phyloP scores from a whole-genome alignment of 2,329 filamentous ascomycete species.

The Biscogniauxia sp. region DNA sequence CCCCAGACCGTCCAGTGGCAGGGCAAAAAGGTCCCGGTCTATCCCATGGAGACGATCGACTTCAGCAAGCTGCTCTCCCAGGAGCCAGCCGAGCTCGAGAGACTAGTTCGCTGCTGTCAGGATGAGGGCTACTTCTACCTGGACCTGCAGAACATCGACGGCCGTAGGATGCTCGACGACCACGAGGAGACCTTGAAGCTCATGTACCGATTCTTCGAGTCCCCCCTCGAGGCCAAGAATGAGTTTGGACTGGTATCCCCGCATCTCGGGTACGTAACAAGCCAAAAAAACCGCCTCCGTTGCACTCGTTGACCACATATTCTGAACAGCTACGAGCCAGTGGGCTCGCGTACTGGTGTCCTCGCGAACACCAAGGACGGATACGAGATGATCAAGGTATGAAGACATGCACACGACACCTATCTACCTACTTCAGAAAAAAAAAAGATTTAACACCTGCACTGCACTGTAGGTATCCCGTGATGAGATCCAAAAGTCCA shows the following conservation, averaged over 20 bases:
- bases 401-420: background rate
- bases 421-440: background rate
- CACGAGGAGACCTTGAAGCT: conserved; percentile 50
- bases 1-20: conserved; percentile 48
- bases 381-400: conserved; percentile 52
- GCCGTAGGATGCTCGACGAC: conserved; percentile 51
- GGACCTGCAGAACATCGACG: conserved; percentile 51
- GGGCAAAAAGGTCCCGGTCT: conserved; percentile 49
- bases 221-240: conserved; percentile 54
- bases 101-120: conserved; percentile 47
- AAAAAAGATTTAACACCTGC: background rate
- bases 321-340: conserved; percentile 44
- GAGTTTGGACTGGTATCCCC: conserved; percentile 53
- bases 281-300: background rate
- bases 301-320: background rate
- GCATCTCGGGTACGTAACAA: conserved; percentile 46
- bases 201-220: conserved; percentile 55
- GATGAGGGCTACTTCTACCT: conserved; percentile 56
- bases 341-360: conserved; percentile 48
- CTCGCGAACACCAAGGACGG: conserved; percentile 48
- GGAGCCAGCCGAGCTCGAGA: conserved; percentile 52
- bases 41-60: conserved; percentile 51
- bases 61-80: conserved; percentile 52
- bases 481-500: conserved; percentile 48
- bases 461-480: conserved; percentile 37